Conservation (phyloP, 1,139 yeast genomes). For the Kurtzmaniella quercitrusa region DNA sequence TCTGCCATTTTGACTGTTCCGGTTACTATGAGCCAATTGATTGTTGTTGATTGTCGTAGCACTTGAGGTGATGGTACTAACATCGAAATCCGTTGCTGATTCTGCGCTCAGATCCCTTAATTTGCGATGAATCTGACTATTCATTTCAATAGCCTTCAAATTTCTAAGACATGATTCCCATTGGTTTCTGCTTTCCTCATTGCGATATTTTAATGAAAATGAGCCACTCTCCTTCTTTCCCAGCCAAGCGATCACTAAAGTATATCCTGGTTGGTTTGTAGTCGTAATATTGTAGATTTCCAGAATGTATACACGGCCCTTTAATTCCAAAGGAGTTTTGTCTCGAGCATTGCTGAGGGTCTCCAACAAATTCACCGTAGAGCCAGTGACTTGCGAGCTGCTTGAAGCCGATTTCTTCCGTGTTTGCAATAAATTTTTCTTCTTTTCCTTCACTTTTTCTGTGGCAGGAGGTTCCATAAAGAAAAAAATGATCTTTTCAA, state of each 20-base stretch:
- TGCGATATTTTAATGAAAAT: constrained; percentile 62
- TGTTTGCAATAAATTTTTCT: constrained; percentile 6
- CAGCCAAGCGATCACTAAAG: constrained; percentile 70
- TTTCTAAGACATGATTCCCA: constrained; percentile 61
- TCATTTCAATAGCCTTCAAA: constrained; percentile 42
- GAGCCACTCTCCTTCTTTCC: constrained; percentile 76
- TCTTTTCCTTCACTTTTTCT: constrained; percentile 6
- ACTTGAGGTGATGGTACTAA: neutral
- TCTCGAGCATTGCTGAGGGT: constrained; percentile 30
- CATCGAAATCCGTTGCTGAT: constrained; percentile 20
- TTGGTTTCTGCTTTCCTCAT: constrained; percentile 66
- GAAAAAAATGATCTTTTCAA: constrained; percentile 82
- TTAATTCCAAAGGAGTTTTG: constrained; percentile 46
- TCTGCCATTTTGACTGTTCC: constrained; percentile 20
- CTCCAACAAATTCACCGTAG: constrained; percentile 37
- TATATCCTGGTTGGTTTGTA: constrained; percentile 42
- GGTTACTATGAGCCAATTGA: constrained; percentile 10
- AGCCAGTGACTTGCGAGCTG: constrained; percentile 23
- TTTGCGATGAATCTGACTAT: constrained; percentile 34
- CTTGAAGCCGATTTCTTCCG: constrained; percentile 10
- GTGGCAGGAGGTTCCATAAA: constrained; percentile 46
- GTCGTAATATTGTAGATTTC: constrained; percentile 56
- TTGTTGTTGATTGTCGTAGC: constrained; percentile 2
- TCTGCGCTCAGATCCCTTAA: constrained; percentile 34
- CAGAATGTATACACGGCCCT: constrained; percentile 67